phyloP scores from a whole-genome alignment of 495 filamentous ascomycete genomes.

The Chlorociboria aeruginascens region DNA sequence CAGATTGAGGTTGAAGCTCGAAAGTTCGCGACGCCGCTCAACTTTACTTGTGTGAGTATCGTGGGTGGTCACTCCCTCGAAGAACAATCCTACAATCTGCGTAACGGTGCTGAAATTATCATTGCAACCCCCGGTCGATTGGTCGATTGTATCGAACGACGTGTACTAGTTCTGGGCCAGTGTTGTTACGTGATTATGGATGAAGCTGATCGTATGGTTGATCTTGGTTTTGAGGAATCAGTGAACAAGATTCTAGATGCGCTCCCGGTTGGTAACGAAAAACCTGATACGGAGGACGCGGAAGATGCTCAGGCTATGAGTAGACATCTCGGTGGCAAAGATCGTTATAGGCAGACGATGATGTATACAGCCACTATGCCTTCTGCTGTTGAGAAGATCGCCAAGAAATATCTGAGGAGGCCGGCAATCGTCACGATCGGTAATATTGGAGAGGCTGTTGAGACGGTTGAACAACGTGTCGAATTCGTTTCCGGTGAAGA shows the following conservation, averaged over 20 bases:
- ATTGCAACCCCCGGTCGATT: constrained; percentile 96
- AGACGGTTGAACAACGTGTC: constrained; percentile 95
- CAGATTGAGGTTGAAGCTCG: constrained; percentile 93
- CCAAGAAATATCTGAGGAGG: constrained; percentile 86
- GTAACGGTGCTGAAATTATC: constrained; percentile 97
- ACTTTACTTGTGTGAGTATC: constrained; percentile 93
- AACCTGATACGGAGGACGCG: constrained; percentile 89
- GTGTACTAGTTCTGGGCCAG: constrained; percentile 81
- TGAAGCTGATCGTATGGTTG: constrained; percentile 99
- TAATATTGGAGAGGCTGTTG: constrained; percentile 92
- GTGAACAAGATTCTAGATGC: constrained; percentile 98
- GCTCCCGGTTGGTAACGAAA: constrained; percentile 90
- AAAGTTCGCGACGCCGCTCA: constrained; percentile 85
- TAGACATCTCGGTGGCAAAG: constrained; percentile 66
- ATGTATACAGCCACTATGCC: constrained; percentile 99
- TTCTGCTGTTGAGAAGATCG: constrained; percentile 83
- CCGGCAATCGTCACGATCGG: constrained; percentile 94
- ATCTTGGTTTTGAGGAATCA: constrained; percentile 93
- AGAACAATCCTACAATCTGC: constrained; percentile 83
- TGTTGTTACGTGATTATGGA: constrained; percentile 97
- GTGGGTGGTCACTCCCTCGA: constrained; percentile 94
- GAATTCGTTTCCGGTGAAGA: constrained; percentile 90
- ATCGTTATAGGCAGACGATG: constrained; percentile 96
- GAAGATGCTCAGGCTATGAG: constrained; percentile 81
- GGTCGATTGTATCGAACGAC: constrained; percentile 90